phyloP scores from a whole-genome alignment of 306 rosid genomes.

The Malus sieversii region DNA sequence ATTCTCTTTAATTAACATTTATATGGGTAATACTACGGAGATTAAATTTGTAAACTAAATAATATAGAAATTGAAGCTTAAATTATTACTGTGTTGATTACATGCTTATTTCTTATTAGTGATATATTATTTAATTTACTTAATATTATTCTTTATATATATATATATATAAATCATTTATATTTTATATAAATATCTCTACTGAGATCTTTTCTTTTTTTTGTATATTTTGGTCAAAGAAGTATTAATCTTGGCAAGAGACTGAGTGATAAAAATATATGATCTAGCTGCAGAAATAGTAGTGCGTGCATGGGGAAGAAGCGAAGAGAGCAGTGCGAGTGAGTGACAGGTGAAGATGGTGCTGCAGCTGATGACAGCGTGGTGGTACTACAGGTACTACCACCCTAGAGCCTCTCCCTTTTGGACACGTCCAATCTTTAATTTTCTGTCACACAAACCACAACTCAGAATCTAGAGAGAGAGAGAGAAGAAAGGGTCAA shows the following conservation, averaged over 20 bases:
- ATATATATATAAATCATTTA: too few species aligned
- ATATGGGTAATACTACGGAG: fast-evolving
- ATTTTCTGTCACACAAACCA: neutral
- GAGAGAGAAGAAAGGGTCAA: neutral
- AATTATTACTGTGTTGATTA: too few species aligned
- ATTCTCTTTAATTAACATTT: neutral
- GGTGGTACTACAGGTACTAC: neutral
- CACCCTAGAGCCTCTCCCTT: neutral
- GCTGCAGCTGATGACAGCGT: neutral
- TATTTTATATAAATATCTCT: neutral
- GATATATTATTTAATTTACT: too few species aligned
- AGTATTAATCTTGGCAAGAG: neutral
- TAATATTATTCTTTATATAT: too few species aligned
- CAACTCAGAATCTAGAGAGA: neutral
- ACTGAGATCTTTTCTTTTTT: too few species aligned
- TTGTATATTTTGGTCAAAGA: neutral
- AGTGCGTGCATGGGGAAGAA: slow-evolving; percentile 31
- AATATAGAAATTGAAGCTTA: too few species aligned
- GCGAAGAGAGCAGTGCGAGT: slow-evolving; percentile 32
- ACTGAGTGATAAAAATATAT: neutral
- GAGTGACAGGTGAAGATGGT: slow-evolving; percentile 22
- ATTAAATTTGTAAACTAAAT: too few species aligned
- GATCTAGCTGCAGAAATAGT: neutral
- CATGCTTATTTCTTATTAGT: too few species aligned
- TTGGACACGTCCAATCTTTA: slow-evolving; percentile 46